Percentiles rank a stretch among this genome's conserved stretches.
phyloP scores from a whole-genome alignment of 2,329 filamentous ascomycete genomes.

The Cryphonectria parasitica region DNA sequence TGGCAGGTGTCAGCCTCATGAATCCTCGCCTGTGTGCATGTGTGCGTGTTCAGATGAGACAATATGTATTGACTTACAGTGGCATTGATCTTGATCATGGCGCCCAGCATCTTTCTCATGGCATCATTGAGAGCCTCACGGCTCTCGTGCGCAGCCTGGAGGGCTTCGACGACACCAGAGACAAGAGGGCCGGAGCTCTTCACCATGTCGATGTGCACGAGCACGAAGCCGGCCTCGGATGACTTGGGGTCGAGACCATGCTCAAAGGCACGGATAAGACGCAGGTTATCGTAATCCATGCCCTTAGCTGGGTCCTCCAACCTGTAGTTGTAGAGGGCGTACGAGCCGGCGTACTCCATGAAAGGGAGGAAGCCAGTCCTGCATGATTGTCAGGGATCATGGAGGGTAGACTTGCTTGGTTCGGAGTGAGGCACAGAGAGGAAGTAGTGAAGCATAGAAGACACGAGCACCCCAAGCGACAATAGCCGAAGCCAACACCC shows the following conservation, averaged over 20 bases:
- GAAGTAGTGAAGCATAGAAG: background rate
- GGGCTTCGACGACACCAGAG: constrained; percentile 68
- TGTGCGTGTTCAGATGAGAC: background rate
- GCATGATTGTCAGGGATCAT: constrained; percentile 11
- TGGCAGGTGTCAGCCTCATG: background rate
- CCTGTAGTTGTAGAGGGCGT: constrained; percentile 71
- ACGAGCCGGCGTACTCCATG: constrained; percentile 80
- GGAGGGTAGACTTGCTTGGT: background rate
- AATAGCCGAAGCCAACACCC: background rate
- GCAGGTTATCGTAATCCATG: constrained; percentile 69
- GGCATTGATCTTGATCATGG: constrained; percentile 71
- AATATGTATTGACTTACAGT: constrained; percentile 42
- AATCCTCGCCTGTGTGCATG: background rate
- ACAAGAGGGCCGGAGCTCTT: constrained; percentile 80
- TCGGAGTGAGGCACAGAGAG: background rate
- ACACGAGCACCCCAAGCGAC: background rate
- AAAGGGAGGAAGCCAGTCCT: constrained; percentile 82
- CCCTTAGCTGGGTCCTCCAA: constrained; percentile 59
- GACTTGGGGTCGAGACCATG: constrained; percentile 82
- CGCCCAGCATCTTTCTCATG: constrained; percentile 62
- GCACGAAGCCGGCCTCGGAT: constrained; percentile 90
- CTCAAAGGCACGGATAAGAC: constrained; percentile 89
- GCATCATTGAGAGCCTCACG: constrained; percentile 67
- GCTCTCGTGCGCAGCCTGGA: constrained; percentile 56
- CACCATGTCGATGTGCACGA: constrained; percentile 96